Conservation (phyloP, 129 eudicot species). For the Tagetes patula region DNA sequence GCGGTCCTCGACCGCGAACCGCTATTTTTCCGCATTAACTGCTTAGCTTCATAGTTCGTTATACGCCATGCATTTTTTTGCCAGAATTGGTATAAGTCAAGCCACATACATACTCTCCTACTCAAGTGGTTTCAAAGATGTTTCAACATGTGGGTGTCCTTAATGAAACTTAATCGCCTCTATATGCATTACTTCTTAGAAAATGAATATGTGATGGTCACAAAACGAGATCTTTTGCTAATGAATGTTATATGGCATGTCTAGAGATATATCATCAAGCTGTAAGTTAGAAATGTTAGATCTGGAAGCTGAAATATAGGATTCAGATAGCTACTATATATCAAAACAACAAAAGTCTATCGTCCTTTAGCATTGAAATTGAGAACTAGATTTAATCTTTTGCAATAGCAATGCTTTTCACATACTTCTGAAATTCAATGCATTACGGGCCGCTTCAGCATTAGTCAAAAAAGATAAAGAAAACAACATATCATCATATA, state of each 20-base stretch:
- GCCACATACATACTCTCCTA: background rate
- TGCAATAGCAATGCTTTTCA: background rate
- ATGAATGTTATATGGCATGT: background rate
- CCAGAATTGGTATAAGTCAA: background rate
- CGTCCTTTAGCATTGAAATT: background rate
- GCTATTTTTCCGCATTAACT: too few relatives aligned
- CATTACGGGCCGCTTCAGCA: background rate
- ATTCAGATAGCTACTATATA: background rate
- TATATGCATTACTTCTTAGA: background rate
- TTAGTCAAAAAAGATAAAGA: background rate
- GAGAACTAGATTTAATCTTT: background rate
- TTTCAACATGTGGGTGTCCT: background rate
- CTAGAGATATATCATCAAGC: conserved; percentile 8
- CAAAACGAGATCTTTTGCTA: background rate
- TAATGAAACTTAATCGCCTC: background rate
- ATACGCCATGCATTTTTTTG: too few relatives aligned
- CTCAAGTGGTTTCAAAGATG: background rate
- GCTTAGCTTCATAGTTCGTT: too few relatives aligned
- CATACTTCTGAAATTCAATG: background rate
- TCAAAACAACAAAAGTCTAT: background rate
- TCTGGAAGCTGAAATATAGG: conserved; percentile 1
- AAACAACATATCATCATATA: background rate
- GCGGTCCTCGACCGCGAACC: too few relatives aligned
- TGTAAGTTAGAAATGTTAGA: background rate
- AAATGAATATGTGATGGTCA: background rate